Percentiles rank a stretch among this genome's conserved stretches.
Evolutionary conservation across 148 eudicot genomes (phyloP).

Genomic region (Silene latifolia): DNA sequence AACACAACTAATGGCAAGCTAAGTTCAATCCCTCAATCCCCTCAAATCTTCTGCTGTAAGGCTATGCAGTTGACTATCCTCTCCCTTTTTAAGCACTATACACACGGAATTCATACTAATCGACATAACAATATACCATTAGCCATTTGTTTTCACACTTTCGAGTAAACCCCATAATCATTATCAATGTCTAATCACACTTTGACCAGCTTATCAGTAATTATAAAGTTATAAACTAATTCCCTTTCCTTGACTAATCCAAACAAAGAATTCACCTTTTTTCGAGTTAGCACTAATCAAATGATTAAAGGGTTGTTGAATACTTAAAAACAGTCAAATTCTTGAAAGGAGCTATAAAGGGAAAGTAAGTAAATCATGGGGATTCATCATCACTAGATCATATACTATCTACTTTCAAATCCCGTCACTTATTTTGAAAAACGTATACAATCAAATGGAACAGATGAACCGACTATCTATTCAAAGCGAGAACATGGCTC

Average conservation of each 20-base stretch:
- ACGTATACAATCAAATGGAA: neutral
- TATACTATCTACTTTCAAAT: neutral
- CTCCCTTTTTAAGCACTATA: no score
- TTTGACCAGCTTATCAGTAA: conserved; percentile 8
- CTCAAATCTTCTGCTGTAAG: no score
- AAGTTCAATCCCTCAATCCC: no score
- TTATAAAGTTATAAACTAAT: neutral
- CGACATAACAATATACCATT: neutral
- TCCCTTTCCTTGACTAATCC: neutral
- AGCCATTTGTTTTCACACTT: conserved; percentile 1
- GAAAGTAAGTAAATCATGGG: neutral
- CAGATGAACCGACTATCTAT: no score
- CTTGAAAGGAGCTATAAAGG: no score
- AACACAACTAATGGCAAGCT: neutral
- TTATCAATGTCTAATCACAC: neutral
- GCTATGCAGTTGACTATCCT: no score
- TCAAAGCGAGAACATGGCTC: no score
- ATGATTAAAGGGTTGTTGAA: conserved; percentile 8
- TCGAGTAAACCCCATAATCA: neutral
- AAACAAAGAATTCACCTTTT: neutral
- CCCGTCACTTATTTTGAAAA: neutral
- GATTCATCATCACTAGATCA: conserved; percentile 14
- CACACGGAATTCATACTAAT: neutral
- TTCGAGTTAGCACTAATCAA: neutral
- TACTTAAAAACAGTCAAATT: conserved; percentile 9